A percentile compares a stretch with the other conserved stretches of the same genome.
Conservation (phyloP, 805 yeast species). For the Peterozyma xylosa region DNA sequence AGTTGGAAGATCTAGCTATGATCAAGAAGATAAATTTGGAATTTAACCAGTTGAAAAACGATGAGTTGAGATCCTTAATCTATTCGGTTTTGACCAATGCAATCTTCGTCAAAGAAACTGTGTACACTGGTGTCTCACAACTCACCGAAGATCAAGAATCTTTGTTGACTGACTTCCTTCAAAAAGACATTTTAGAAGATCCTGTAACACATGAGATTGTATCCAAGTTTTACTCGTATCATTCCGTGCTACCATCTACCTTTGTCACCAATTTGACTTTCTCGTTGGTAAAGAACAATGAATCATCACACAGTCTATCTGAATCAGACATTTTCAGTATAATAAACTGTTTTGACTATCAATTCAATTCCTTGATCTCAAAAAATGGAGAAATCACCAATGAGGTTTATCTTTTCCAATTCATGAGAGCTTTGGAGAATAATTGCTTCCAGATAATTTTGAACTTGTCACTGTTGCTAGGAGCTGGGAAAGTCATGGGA, state of each 20-base stretch:
- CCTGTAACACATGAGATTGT: neutral
- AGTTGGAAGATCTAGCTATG: neutral
- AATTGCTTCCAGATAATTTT: slow-evolving; percentile 1
- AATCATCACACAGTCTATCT: neutral
- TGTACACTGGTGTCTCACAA: neutral
- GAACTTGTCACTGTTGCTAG: neutral
- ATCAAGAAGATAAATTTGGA: slow-evolving; percentile 4
- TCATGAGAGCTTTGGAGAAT: slow-evolving; percentile 5
- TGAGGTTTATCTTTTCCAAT: slow-evolving; percentile 1
- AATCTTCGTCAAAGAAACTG: slow-evolving; percentile 1
- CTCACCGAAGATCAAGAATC: slow-evolving; percentile 1
- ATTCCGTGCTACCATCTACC: neutral
- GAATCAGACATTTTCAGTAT: slow-evolving; percentile 4
- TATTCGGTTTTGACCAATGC: slow-evolving; percentile 1
- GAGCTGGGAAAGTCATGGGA: neutral
- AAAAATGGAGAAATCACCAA: neutral
- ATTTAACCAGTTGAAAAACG: neutral
- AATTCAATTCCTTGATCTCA: neutral
- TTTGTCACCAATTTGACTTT: neutral
- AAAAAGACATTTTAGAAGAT: neutral
- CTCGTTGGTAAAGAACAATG: neutral
- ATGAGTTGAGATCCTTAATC: neutral
- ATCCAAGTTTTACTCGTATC: slow-evolving; percentile 1
- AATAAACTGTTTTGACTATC: neutral
- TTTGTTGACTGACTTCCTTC: neutral